A percentile compares a stretch with the other conserved stretches of the same genome.
Evolutionary conservation across 1,139 yeast species (phyloP).

Genomic region (Suhomyces atakaporum): DNA sequence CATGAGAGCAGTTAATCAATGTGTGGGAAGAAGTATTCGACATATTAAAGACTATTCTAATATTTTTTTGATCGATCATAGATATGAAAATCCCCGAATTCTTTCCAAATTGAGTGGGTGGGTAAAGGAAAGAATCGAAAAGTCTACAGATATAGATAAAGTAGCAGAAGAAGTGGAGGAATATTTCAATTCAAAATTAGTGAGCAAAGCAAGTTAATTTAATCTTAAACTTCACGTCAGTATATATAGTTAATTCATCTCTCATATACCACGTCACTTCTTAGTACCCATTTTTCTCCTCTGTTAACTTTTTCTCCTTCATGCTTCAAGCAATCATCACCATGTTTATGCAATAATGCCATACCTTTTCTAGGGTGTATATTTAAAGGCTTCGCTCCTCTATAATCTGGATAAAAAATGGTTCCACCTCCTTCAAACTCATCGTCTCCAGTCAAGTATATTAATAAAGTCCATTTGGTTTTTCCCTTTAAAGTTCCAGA

Average conservation of each 20-base stretch:
- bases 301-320: slow-evolving; percentile 55
- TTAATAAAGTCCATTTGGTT: slow-evolving; percentile 62
- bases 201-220: slow-evolving; percentile 4
- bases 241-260: not conserved
- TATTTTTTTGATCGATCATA: slow-evolving; percentile 67
- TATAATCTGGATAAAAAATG: slow-evolving; percentile 45
- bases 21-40: slow-evolving; percentile 90
- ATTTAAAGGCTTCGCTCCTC: slow-evolving; percentile 28
- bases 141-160: slow-evolving; percentile 11
- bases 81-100: slow-evolving; percentile 55
- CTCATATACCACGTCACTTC: slow-evolving; percentile 58
- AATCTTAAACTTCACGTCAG: too few species aligned
- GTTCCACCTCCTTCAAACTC: slow-evolving; percentile 68
- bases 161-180: slow-evolving; percentile 25
- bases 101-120: slow-evolving; percentile 72
- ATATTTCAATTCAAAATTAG: slow-evolving; percentile 24
- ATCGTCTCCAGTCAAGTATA: slow-evolving; percentile 60
- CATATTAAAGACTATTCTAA: slow-evolving; percentile 80
- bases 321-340: slow-evolving; percentile 63
- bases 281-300: slow-evolving; percentile 65
- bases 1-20: slow-evolving; percentile 90
- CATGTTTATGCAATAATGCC: slow-evolving; percentile 67
- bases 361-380: slow-evolving; percentile 57
- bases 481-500: slow-evolving; percentile 28
- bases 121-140: slow-evolving; percentile 54